A percentile compares a stretch with the other conserved stretches of the same genome.
Evolutionary conservation across 1,139 yeast species (phyloP).

Genomic region (Hemisphaericaspora xylanilytica): DNA sequence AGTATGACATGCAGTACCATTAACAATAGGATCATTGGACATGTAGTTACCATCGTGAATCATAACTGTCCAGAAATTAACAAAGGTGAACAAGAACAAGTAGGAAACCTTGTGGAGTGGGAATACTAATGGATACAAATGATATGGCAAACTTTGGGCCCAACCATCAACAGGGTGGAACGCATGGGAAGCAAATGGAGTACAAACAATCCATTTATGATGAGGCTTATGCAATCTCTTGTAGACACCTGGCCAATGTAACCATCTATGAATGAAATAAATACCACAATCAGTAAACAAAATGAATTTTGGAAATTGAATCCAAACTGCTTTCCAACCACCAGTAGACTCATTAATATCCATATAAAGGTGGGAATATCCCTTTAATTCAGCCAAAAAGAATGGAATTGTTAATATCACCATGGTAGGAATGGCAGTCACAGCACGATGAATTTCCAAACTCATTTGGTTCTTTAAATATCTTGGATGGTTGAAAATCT

Average conservation of each 20-base stretch:
- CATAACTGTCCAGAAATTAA: conserved; percentile 97
- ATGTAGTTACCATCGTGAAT: conserved; percentile 96
- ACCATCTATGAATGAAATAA: conserved; percentile 85
- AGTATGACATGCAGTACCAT: conserved; percentile 98
- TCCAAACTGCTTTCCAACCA: conserved; percentile 62
- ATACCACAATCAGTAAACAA: conserved; percentile 93
- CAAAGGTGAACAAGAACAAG: conserved; percentile 77
- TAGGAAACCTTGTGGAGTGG: conserved; percentile 89
- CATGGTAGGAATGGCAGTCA: conserved; percentile 84
- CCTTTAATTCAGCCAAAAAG: conserved; percentile 79
- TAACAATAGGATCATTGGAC: conserved; percentile 88
- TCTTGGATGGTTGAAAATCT: conserved; percentile 92
- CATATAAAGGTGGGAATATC: conserved; percentile 77
- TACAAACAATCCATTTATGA: conserved; percentile 98
- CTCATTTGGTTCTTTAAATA: conserved; percentile 89
- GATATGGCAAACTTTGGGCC: conserved; percentile 89
- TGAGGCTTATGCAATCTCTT: conserved; percentile 93
- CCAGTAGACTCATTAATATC: conserved; percentile 59
- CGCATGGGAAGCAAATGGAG: conserved; percentile 98
- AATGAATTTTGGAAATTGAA: conserved; percentile 74
- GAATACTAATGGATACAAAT: conserved; percentile 82
- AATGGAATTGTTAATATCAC: conserved; percentile 84
- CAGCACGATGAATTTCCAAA: conserved; percentile 76
- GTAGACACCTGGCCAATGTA: conserved; percentile 89
- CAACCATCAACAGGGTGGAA: conserved; percentile 98